Evolutionary conservation across 345 rosid species (phyloP).

Genomic region (Sonneratia alba): DNA sequence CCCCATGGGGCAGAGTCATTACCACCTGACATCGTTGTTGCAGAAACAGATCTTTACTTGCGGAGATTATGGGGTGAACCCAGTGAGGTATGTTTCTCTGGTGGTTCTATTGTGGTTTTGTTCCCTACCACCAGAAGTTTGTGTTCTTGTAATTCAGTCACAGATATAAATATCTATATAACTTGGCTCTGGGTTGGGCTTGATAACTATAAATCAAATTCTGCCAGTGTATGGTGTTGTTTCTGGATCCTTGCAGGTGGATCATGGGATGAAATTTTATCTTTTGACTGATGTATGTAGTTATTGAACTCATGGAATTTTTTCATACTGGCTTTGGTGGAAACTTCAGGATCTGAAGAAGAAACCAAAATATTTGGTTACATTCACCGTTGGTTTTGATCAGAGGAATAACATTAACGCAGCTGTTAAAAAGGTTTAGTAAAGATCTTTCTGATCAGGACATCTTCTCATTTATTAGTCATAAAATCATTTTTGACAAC

Average conservation of each 20-base stretch:
- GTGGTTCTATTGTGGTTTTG: not conserved
- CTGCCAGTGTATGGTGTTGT: not conserved
- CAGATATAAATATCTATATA: not conserved
- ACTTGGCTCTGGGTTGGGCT: not conserved
- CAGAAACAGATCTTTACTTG: conserved; percentile 72
- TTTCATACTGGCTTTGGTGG: not conserved
- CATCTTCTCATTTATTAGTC: not conserved
- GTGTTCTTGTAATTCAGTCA: not conserved
- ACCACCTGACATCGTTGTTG: conserved; percentile 75
- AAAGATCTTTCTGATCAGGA: not conserved
- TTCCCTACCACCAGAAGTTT: not conserved
- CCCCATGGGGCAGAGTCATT: conserved; percentile 91
- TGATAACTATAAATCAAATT: not conserved
- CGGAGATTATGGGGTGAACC: conserved; percentile 98
- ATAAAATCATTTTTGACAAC: conserved; percentile 1
- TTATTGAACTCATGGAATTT: not conserved
- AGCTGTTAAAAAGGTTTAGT: conserved; percentile 67
- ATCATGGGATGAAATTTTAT: not conserved
- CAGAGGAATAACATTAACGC: conserved; percentile 60
- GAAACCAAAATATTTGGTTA: conserved; percentile 70
- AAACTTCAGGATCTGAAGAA: conserved; percentile 65
- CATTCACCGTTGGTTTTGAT: conserved; percentile 75
- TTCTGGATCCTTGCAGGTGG: not conserved
- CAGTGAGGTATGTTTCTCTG: conserved; percentile 49
- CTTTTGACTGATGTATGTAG: not conserved